Evolutionary conservation across 1,284 basidiomycete genomes (phyloP).

Genomic region (Apiotrichum mycotoxinovorans): DNA sequence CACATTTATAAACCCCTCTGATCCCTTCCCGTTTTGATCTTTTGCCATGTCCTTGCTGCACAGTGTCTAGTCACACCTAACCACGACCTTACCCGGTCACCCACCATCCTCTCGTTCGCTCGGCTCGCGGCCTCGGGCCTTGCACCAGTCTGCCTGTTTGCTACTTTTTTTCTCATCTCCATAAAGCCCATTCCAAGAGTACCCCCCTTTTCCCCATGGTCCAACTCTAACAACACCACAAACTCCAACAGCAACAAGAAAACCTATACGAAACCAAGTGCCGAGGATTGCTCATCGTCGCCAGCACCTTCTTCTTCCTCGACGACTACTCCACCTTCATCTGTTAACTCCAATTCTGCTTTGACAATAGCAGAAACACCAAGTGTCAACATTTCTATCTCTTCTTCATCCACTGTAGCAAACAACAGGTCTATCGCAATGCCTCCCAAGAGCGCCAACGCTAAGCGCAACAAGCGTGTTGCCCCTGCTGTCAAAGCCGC

Average conservation of each 20-base stretch:
- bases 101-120: background rate
- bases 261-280: background rate
- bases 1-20: background rate
- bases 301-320: background rate
- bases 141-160: constrained; percentile 1
- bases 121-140: constrained; percentile 1
- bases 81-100: background rate
- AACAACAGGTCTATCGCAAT: background rate
- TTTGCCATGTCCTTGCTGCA: background rate
- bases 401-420: background rate
- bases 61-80: background rate
- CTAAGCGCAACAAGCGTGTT: constrained; percentile 4
- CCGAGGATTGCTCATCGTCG: background rate
- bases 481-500: constrained; percentile 10
- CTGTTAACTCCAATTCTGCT: background rate
- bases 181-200: background rate
- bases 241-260: background rate
- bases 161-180: constrained; percentile 2
- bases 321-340: background rate
- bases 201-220: background rate
- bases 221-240: background rate
- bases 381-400: background rate
- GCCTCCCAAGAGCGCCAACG: constrained; percentile 6
- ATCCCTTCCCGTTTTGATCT: background rate
- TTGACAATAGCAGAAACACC: background rate